Evolutionary conservation across 106 monocot genomes (phyloP).

Genomic region (Dendrobium catenatum): DNA sequence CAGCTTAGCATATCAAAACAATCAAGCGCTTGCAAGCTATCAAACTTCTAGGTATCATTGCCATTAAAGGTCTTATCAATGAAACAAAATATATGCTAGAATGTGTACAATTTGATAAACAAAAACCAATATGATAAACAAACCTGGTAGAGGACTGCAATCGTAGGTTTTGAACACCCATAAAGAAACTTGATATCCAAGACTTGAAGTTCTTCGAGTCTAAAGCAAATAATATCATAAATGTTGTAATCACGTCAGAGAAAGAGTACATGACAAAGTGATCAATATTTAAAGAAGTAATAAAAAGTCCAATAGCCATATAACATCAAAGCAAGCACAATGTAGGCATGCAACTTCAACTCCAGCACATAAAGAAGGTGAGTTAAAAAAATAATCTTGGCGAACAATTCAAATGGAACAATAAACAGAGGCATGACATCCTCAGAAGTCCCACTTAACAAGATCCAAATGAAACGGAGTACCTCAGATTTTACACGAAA

Average conservation of each 20-base stretch:
- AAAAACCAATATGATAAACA: background rate
- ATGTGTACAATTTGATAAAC: background rate
- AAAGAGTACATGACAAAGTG: background rate
- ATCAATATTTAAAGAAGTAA: background rate
- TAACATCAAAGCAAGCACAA: background rate
- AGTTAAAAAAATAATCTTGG: background rate
- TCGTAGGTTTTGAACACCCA: slow-evolving; percentile 90
- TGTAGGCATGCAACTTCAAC: background rate
- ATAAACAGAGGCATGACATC: background rate
- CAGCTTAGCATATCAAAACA: slow-evolving; percentile 2
- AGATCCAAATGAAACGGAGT: background rate
- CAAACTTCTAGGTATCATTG: background rate
- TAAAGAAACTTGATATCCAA: slow-evolving; percentile 98
- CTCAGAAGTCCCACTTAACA: background rate
- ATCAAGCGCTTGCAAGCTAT: background rate
- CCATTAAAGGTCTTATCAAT: background rate
- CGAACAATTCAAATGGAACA: background rate
- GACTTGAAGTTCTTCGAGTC: slow-evolving; percentile 99
- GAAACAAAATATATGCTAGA: background rate
- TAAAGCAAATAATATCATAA: slow-evolving; percentile 18
- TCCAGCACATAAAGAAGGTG: background rate
- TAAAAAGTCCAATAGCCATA: background rate
- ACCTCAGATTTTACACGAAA: background rate
- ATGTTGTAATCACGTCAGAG: background rate
- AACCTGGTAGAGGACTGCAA: slow-evolving; percentile 98